phyloP scores from a whole-genome alignment of 257 asterid species.

The Lycium barbarum region DNA sequence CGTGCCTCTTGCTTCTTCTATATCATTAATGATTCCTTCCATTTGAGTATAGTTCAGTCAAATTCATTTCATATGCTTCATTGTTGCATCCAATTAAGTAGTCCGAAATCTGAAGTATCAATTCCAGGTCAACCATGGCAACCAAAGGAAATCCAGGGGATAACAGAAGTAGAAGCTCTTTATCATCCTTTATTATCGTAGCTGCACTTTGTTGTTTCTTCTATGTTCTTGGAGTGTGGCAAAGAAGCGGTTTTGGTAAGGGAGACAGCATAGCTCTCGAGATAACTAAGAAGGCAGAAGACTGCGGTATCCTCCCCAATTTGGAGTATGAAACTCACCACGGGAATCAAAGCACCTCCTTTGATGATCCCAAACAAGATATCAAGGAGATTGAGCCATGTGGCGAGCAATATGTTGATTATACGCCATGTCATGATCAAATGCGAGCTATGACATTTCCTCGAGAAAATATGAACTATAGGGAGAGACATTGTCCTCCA shows the following conservation, averaged over 20 bases:
- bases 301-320: constrained; percentile 44
- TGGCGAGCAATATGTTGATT: constrained; percentile 42
- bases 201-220: constrained; percentile 49
- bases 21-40: background rate
- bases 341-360: constrained; percentile 31
- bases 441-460: constrained; percentile 50
- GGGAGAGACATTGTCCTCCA: constrained; percentile 57
- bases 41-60: background rate
- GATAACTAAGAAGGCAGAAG: constrained; percentile 47
- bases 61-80: background rate
- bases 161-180: constrained; percentile 39
- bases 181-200: constrained; percentile 40
- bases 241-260: constrained; percentile 55
- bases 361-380: constrained; percentile 32
- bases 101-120: constrained; percentile 8
- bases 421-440: constrained; percentile 58
- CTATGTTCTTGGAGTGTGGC: constrained; percentile 53
- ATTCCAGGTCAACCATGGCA: constrained; percentile 47
- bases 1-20: too few species aligned
- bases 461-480: constrained; percentile 49
- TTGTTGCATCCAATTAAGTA: background rate
- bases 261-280: constrained; percentile 52
- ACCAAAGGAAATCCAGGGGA: constrained; percentile 53
- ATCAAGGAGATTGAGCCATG: constrained; percentile 39
- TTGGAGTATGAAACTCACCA: constrained; percentile 50